These are phyloP conservation scores for Dissophora globulifera DNA, from an alignment of 192 early-diverging fungal species.

Conservation along the genomic window DNA sequence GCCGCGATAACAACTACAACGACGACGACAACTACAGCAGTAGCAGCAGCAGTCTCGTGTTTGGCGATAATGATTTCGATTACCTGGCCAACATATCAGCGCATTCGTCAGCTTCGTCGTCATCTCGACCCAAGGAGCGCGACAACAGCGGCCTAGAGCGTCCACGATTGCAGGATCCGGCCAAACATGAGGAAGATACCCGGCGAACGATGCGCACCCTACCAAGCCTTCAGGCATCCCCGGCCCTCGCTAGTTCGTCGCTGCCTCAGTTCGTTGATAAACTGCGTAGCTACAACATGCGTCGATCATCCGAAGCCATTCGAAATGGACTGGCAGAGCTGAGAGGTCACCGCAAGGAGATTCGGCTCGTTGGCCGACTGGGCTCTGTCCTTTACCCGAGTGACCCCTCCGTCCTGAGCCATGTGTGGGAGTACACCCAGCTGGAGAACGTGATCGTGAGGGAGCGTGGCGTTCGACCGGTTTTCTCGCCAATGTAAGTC, in stretches of 20 bases:
- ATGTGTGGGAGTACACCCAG: constrained; percentile 23
- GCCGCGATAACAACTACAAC: background rate
- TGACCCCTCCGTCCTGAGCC: background rate
- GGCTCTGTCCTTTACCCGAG: constrained; percentile 22
- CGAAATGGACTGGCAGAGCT: constrained; percentile 28
- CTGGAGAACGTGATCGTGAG: constrained; percentile 11
- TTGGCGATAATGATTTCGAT: constrained; percentile 25
- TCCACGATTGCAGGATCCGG: constrained; percentile 7
- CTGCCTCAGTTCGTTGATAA: background rate
- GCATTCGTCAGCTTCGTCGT: background rate
- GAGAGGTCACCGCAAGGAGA: constrained; percentile 41
- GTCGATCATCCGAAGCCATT: constrained; percentile 14
- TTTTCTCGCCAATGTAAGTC: constrained; percentile 38
- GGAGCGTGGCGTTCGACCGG: constrained; percentile 5
- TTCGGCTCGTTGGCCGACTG: constrained; percentile 32
- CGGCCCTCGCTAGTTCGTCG: background rate
- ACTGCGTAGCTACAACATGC: constrained; percentile 36
- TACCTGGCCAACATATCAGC: constrained; percentile 6
- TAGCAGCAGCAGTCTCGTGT: constrained; percentile 1
- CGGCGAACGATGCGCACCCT: constrained; percentile 3
- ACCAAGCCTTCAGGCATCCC: constrained; percentile 5
- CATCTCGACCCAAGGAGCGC: background rate
- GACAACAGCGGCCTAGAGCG: constrained; percentile 1
- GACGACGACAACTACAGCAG: background rate
- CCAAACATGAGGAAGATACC: background rate